These are phyloP conservation scores for Candida sanyaensis DNA, from an alignment of 1,139 yeast species.

Conservation along the genomic window DNA sequence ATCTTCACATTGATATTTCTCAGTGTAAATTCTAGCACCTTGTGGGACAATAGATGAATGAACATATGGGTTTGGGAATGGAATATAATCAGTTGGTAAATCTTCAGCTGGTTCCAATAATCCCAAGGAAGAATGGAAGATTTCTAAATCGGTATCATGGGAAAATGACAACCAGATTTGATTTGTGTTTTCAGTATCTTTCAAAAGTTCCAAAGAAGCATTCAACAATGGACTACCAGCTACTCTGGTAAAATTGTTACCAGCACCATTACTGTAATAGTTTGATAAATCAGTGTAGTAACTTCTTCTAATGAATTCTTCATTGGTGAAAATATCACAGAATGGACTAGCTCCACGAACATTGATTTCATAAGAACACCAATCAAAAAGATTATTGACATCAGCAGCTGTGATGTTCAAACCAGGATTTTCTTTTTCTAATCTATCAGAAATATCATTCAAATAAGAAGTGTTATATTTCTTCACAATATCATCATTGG, in stretches of 20 bases:
- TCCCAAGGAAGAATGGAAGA: constrained; percentile 54
- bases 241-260: constrained; percentile 41
- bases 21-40: constrained; percentile 56
- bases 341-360: constrained; percentile 49
- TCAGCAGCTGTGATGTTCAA: constrained; percentile 44
- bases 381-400: constrained; percentile 36
- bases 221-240: constrained; percentile 51
- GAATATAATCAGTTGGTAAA: constrained; percentile 26
- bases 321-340: constrained; percentile 51
- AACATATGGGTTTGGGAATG: constrained; percentile 44
- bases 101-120: constrained; percentile 32
- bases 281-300: constrained; percentile 39
- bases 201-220: constrained; percentile 48
- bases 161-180: constrained; percentile 52
- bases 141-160: constrained; percentile 60
- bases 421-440: constrained; percentile 29
- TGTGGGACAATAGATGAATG: constrained; percentile 55
- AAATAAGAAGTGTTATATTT: constrained; percentile 27
- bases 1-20: constrained; percentile 46
- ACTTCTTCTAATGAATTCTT: constrained; percentile 45
- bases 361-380: constrained; percentile 60
- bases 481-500: constrained; percentile 11
- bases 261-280: constrained; percentile 53
- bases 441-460: constrained; percentile 36
- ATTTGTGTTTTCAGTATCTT: constrained; percentile 23